Evolutionary conservation across 305 asterid species (phyloP), one percentile per base, ranked within the genome.

Genomic region (Euphrasia arctica): DNA sequence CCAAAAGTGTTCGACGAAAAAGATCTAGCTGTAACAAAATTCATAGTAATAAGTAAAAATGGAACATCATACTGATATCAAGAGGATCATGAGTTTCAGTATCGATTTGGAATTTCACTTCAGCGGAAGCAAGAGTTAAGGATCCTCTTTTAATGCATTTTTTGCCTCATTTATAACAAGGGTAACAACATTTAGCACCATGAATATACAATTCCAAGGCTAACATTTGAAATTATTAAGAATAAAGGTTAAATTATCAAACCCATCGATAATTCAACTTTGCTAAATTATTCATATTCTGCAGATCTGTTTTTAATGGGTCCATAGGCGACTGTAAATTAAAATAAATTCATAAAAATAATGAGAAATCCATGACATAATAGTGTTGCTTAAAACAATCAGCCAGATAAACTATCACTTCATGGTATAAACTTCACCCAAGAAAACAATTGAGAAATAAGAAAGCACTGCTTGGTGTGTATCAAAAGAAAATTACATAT

Each of bases 81-180:
- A 94, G 96, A 67, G 99, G 99, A 66, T 94, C 96, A 71, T 94
- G 99, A 70, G 99, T 94, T 83, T 90, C 99, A 31, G 99, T 94
- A 62, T 94, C 99, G 69, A 90, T 90, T 72, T 90, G 90, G 78
- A 94, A 94, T 77, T 90, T 94, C 68, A 94, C 99, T 86, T 94
- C 99, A 67, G 99, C 99, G 14, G 99, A 94, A 65, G 99, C 99
- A 82, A 94, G 96, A 52, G 99, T 94, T 66, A 94, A 77, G 60
- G 99, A 97, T 69, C 99, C 99, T 80, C 95, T 86, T 5, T 90
- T 97, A 72, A 94, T 85, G 70, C 99, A 95, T 68, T 83, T 83
- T 88, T 81, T 82, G 95, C 88, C 99, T 86, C 99, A 94, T 90
- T 34, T 3, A 34, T 34, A 0, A 39, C 2, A 39, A 39, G 51